A percentile compares a stretch with the other conserved stretches of the same genome.
Conservation (phyloP, 1,284 basidiomycete genomes). For the Boletus sp. region DNA sequence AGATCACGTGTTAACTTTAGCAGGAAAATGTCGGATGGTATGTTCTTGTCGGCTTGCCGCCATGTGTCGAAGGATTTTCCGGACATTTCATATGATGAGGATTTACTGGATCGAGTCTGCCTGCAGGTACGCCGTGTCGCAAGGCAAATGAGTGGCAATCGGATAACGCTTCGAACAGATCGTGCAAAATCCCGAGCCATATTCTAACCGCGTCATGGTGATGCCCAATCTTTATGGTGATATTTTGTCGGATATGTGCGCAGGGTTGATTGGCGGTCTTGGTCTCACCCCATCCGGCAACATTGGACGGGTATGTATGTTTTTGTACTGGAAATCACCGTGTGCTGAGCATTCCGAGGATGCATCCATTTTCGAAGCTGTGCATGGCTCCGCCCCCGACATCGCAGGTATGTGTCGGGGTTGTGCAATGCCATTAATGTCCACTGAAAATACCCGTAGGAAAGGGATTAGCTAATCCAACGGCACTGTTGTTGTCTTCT, state of each 20-base stretch:
- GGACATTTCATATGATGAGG: constrained; percentile 92
- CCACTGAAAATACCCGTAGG: constrained; percentile 46
- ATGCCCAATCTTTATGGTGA: constrained; percentile 99
- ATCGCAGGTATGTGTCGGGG: constrained; percentile 58
- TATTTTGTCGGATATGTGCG: constrained; percentile 98
- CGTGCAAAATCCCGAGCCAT: constrained; percentile 91
- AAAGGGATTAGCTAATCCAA: constrained; percentile 97
- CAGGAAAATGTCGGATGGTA: constrained; percentile 99
- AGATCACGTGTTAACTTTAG: constrained; percentile 13
- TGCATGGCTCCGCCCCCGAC: constrained; percentile 93
- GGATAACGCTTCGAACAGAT: constrained; percentile 47
- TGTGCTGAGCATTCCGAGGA: constrained; percentile 51
- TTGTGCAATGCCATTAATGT: background rate
- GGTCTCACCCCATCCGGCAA: constrained; percentile 98
- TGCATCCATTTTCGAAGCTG: constrained; percentile 99
- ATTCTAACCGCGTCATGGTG: constrained; percentile 97
- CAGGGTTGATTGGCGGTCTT: constrained; percentile 96
- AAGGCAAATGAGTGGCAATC: background rate
- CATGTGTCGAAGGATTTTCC: constrained; percentile 97
- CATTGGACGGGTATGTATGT: constrained; percentile 76
- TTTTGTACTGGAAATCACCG: background rate
- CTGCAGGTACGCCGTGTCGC: constrained; percentile 58
- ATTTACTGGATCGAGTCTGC: constrained; percentile 95
- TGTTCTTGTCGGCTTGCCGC: constrained; percentile 98
- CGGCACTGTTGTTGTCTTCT: constrained; percentile 89